A percentile compares a stretch with the other conserved stretches of the same genome.
Evolutionary conservation across 306 rosid genomes (phyloP).

Genomic region (Prunus salicina): DNA sequence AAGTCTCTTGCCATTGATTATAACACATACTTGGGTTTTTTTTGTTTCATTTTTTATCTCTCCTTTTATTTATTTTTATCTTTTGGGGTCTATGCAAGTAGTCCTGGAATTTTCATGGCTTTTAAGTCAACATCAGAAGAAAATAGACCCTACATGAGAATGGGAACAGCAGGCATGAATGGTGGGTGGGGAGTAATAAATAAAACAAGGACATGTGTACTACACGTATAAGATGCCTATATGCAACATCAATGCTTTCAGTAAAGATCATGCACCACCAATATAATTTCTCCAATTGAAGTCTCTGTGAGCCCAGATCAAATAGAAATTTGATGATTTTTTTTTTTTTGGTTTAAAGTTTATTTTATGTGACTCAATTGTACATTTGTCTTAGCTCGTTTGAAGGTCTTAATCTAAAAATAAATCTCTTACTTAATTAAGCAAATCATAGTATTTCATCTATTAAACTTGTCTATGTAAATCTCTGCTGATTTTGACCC

Average conservation of each 20-base stretch:
- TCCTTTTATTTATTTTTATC: not conserved
- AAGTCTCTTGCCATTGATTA: too few species aligned
- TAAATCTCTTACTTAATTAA: not conserved
- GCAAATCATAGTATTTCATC: not conserved
- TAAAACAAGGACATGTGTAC: conserved; percentile 31
- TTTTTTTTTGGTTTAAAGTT: too few species aligned
- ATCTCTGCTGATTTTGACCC: not conserved
- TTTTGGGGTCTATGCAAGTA: conserved; percentile 8
- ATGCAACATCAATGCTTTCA: conserved; percentile 23
- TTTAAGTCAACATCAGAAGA: conserved; percentile 36
- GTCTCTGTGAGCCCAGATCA: not conserved
- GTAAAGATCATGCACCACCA: conserved; percentile 25
- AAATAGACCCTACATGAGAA: conserved; percentile 26
- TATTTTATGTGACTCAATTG: too few species aligned
- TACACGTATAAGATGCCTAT: conserved; percentile 17
- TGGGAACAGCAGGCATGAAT: conserved; percentile 21
- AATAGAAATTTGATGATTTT: not conserved
- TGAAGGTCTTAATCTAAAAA: not conserved
- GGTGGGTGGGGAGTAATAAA: conserved; percentile 38
- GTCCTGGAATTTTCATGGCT: conserved; percentile 11
- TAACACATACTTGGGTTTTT: not conserved
- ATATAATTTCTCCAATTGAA: not conserved
- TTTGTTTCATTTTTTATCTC: not conserved
- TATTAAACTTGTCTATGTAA: not conserved
- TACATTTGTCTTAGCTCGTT: too few species aligned